Percentiles rank a stretch among this genome's conserved stretches.
These are phyloP conservation scores for Penicillium concentricum DNA, from an alignment of 2,329 filamentous ascomycete species.

Conservation along the genomic window DNA sequence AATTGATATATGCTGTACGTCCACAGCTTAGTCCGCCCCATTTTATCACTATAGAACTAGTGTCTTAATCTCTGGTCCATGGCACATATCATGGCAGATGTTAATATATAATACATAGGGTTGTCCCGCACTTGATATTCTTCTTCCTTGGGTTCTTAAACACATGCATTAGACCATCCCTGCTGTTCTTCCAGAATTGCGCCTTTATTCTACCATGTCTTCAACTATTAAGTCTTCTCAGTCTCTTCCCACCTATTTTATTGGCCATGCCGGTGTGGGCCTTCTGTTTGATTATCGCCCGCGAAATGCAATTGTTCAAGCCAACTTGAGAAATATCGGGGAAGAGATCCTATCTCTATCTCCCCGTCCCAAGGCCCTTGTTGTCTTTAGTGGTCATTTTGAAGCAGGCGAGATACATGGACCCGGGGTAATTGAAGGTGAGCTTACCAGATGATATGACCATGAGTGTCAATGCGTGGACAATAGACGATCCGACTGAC, in stretches of 20 bases:
- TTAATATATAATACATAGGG: not conserved
- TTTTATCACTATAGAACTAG: not conserved
- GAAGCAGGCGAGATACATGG: not conserved
- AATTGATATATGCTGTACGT: too few relatives aligned
- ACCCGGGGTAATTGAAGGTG: not conserved
- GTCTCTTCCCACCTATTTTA: not conserved
- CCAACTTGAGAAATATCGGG: not conserved
- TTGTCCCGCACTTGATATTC: not conserved
- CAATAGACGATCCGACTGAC: not conserved
- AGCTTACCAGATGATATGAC: too few relatives aligned
- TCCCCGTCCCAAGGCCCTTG: not conserved
- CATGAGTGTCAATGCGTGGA: not conserved
- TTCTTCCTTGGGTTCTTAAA: not conserved
- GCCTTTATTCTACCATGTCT: not conserved
- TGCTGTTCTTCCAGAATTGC: not conserved
- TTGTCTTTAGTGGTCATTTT: not conserved
- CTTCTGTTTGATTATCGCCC: not conserved
- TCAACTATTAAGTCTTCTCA: not conserved
- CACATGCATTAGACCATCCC: not conserved
- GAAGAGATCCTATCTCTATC: not conserved
- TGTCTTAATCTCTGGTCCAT: not conserved
- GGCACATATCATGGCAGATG: not conserved
- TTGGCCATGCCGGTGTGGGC: not conserved
- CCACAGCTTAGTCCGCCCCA: too few relatives aligned
- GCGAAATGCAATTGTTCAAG: not conserved